Conservation (phyloP, 2,329 filamentous ascomycete genomes). For the Colletotrichum salicis region DNA sequence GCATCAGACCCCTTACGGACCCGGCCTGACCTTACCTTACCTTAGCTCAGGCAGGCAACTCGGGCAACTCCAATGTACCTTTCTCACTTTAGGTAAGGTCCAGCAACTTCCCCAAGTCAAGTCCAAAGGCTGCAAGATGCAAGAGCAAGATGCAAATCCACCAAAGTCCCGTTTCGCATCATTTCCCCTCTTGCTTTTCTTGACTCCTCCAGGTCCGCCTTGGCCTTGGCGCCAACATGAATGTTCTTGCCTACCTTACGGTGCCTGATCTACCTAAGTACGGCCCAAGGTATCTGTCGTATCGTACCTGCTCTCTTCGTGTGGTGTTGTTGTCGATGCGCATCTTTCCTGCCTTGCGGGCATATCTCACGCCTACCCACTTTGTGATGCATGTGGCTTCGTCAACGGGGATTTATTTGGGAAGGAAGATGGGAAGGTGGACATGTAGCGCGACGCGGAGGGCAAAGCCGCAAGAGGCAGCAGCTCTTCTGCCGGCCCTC, state of each 20-base stretch:
- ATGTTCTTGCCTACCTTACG: neutral
- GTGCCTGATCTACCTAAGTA: neutral
- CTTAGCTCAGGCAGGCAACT: neutral
- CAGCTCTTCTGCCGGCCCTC: slow-evolving; percentile 4
- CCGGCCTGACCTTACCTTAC: neutral
- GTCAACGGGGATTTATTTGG: neutral
- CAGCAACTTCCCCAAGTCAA: neutral
- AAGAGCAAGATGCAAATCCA: neutral
- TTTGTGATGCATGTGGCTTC: neutral
- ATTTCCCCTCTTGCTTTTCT: neutral
- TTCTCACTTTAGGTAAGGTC: too few species aligned
- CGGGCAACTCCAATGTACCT: neutral
- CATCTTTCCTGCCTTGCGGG: neutral
- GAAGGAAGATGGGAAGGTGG: neutral
- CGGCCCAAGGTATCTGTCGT: neutral
- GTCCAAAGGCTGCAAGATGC: neutral
- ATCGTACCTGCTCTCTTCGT: neutral
- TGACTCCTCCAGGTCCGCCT: neutral
- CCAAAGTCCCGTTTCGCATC: neutral
- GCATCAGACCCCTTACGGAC: neutral
- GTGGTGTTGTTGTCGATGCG: too few species aligned
- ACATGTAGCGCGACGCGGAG: neutral
- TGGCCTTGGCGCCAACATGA: neutral
- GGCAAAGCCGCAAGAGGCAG: slow-evolving; percentile 9
- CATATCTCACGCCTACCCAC: neutral